Percentiles rank a stretch among this genome's conserved stretches.
Evolutionary conservation across 2,329 filamentous ascomycete genomes (phyloP).

Genomic region (Cercospora sesami): DNA sequence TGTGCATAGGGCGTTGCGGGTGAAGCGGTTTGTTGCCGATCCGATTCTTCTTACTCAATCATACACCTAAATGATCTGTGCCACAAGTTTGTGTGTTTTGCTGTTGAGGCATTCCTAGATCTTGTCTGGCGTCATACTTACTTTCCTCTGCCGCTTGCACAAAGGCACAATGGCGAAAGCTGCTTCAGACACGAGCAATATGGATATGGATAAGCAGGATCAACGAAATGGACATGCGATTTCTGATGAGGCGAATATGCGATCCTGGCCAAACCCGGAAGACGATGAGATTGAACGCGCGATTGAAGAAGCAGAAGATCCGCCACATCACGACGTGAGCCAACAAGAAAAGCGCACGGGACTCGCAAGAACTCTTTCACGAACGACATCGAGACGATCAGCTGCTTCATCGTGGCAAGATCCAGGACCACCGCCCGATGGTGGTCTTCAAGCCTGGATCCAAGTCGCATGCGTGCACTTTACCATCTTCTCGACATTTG

Average conservation of each 20-base stretch:
- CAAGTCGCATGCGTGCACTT: constrained; percentile 35
- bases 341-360: constrained; percentile 7
- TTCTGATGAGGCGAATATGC: constrained; percentile 10
- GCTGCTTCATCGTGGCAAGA: constrained; percentile 33
- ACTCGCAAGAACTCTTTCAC: constrained; percentile 19
- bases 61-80: not conserved
- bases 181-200: constrained; percentile 7
- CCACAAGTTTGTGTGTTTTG: not conserved
- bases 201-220: constrained; percentile 10
- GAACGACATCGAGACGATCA: constrained; percentile 33
- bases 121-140: not conserved
- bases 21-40: not conserved
- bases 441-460: constrained; percentile 42
- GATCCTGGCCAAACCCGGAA: constrained; percentile 25
- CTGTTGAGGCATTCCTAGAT: not conserved
- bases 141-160: not conserved
- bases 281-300: constrained; percentile 27
- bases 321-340: constrained; percentile 2
- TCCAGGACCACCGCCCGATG: constrained; percentile 46
- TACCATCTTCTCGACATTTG: constrained; percentile 39
- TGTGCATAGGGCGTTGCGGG: not conserved
- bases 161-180: not conserved
- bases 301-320: constrained; percentile 24
- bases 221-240: not conserved
- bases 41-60: not conserved